These are phyloP conservation scores for Castanea crenata DNA, from an alignment of 306 rosid species.

Conservation along the genomic window DNA sequence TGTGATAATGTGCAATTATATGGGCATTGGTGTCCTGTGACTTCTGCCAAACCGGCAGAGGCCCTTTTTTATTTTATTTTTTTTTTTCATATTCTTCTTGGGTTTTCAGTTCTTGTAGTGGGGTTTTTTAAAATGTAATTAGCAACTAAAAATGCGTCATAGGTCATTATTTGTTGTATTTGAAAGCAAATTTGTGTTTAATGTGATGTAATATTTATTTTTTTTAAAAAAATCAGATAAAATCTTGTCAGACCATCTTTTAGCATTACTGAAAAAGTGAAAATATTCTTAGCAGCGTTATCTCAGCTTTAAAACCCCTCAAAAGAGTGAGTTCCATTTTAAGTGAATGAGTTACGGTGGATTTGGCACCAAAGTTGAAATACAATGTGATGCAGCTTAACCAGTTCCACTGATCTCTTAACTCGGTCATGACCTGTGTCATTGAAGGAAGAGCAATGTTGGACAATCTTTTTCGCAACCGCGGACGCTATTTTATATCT, in stretches of 20 bases:
- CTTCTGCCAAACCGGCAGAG: conserved; percentile 37
- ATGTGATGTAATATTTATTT: conserved; percentile 33
- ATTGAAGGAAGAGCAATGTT: background rate
- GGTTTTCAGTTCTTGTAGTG: conserved; percentile 43
- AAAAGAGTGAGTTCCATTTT: background rate
- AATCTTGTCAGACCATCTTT: conserved; percentile 6
- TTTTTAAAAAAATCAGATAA: conserved; percentile 12
- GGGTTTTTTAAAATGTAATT: conserved; percentile 38
- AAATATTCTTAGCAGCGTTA: background rate
- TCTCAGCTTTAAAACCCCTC: background rate
- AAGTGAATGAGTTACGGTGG: background rate
- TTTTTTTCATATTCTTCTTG: conserved; percentile 33
- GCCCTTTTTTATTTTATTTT: conserved; percentile 23
- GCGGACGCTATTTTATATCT: no score
- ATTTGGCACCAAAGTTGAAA: no score
- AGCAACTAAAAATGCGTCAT: conserved; percentile 34
- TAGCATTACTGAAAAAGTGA: conserved; percentile 3
- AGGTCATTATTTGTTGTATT: conserved; percentile 43
- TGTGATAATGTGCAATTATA: conserved; percentile 52
- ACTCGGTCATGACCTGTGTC: background rate
- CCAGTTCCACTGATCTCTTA: no score
- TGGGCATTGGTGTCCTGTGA: conserved; percentile 45
- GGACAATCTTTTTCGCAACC: no score
- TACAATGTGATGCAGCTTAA: no score
- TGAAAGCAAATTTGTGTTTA: conserved; percentile 37